Percentiles rank a stretch among this genome's conserved stretches.
Evolutionary conservation across 2,329 filamentous ascomycete species (phyloP).

Genomic region (Aspergillus sp.): DNA sequence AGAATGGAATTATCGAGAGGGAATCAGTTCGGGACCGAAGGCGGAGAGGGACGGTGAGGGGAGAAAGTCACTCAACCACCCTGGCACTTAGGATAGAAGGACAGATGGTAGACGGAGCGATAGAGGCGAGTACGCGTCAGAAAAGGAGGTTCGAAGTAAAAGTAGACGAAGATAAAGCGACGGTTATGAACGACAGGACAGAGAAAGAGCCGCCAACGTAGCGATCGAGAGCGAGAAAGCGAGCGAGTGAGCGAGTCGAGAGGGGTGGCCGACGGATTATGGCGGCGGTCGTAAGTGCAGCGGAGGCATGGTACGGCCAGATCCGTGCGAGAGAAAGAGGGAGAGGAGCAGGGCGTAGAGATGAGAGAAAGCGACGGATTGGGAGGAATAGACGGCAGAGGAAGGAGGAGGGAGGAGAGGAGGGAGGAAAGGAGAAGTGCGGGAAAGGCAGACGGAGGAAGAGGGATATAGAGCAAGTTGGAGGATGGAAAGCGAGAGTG

Average conservation of each 20-base stretch:
- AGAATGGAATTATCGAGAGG: background rate
- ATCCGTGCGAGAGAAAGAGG: constrained; percentile 3
- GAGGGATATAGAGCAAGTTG: constrained; percentile 5
- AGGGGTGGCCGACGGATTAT: constrained; percentile 22
- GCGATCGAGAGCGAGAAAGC: constrained; percentile 2
- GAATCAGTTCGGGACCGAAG: constrained; percentile 2
- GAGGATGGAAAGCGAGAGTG: constrained; percentile 3
- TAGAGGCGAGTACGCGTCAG: no score
- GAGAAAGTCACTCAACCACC: background rate
- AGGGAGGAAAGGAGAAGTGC: constrained; percentile 4
- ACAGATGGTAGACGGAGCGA: background rate
- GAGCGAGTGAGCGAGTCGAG: constrained; percentile 1
- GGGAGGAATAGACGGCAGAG: background rate
- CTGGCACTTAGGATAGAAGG: background rate
- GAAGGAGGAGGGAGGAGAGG: constrained; percentile 3
- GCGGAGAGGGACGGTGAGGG: constrained; percentile 5
- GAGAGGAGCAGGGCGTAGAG: background rate
- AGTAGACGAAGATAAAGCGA: background rate
- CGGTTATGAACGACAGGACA: background rate
- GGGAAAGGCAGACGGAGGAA: constrained; percentile 2
- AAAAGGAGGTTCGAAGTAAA: no score
- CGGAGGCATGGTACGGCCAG: constrained; percentile 24
- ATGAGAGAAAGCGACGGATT: constrained; percentile 2
- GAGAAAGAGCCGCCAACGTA: background rate
- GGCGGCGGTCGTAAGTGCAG: constrained; percentile 25